Conservation (phyloP, 306 rosid genomes). For the Prunus campanulata region DNA sequence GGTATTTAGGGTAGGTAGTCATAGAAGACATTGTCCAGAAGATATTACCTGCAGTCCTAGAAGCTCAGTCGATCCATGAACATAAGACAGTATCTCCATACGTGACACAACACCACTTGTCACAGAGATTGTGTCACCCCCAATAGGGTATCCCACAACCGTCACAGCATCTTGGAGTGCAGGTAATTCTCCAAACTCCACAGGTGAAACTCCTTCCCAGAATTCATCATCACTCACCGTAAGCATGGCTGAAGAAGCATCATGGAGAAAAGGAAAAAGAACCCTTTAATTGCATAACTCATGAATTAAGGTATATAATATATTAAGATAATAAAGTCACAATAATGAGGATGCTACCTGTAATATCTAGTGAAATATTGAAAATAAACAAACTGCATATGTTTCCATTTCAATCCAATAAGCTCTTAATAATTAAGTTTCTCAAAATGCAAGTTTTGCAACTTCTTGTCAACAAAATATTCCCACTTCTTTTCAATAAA, state of each 20-base stretch:
- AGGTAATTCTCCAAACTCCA: conserved; percentile 73
- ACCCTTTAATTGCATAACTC: conserved; percentile 1
- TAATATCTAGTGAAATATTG: background rate
- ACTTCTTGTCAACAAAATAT: background rate
- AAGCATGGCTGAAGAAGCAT: conserved; percentile 68
- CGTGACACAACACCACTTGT: conserved; percentile 86
- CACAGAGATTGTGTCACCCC: conserved; percentile 81
- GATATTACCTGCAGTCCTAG: conserved; percentile 70
- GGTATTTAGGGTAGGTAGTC: background rate
- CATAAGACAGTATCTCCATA: conserved; percentile 77
- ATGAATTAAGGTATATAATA: background rate
- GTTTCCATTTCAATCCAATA: background rate
- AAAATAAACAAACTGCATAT: background rate
- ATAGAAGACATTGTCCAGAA: conserved; percentile 6
- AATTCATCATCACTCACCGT: conserved; percentile 76
- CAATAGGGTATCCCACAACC: conserved; percentile 83
- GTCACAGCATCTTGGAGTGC: conserved; percentile 76
- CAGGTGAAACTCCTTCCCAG: conserved; percentile 78
- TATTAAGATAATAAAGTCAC: background rate
- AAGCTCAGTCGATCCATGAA: conserved; percentile 85
- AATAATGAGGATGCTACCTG: background rate
- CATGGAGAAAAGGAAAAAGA: conserved; percentile 10
- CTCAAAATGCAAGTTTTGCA: background rate
- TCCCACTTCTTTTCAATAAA: background rate
- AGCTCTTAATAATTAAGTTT: background rate